A percentile compares a stretch with the other conserved stretches of the same genome.
Conservation (phyloP, 768 basidiomycete species). For the Auriscalpium orientale region DNA sequence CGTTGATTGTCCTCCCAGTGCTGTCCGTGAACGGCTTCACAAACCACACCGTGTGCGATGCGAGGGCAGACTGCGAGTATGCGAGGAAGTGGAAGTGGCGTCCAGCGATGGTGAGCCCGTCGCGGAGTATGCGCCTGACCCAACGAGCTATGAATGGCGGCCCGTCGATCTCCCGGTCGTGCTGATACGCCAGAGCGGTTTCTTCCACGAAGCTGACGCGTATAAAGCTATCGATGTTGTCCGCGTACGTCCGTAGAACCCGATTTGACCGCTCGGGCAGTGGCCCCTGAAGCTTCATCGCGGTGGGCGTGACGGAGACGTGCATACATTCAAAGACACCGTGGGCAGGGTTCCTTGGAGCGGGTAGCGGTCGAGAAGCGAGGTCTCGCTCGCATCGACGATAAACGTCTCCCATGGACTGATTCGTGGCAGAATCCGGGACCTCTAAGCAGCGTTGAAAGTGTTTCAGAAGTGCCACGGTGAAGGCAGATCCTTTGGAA, state of each 20-base stretch:
- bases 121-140: slow-evolving; percentile 35
- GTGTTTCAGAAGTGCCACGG: slow-evolving; percentile 33
- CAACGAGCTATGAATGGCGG: slow-evolving; percentile 39
- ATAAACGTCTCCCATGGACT: slow-evolving; percentile 11
- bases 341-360: slow-evolving; percentile 2
- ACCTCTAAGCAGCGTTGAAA: slow-evolving; percentile 14
- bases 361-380: not conserved
- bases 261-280: slow-evolving; percentile 54
- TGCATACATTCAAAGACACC: slow-evolving; percentile 37
- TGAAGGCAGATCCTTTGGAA: slow-evolving; percentile 27
- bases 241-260: slow-evolving; percentile 45
- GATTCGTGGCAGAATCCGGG: not conserved
- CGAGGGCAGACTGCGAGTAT: slow-evolving; percentile 70
- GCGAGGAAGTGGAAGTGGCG: slow-evolving; percentile 56
- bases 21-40: slow-evolving; percentile 43
- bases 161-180: slow-evolving; percentile 50
- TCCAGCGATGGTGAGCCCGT: slow-evolving; percentile 48
- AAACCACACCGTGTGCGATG: slow-evolving; percentile 53
- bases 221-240: slow-evolving; percentile 46
- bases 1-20: slow-evolving; percentile 24
- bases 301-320: slow-evolving; percentile 47
- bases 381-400: slow-evolving; percentile 22
- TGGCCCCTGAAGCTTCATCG: slow-evolving; percentile 45
- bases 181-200: slow-evolving; percentile 41
- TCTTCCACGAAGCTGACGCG: slow-evolving; percentile 62